Conservation (phyloP, 2,329 filamentous ascomycete genomes). For the Endothia cerciana region DNA sequence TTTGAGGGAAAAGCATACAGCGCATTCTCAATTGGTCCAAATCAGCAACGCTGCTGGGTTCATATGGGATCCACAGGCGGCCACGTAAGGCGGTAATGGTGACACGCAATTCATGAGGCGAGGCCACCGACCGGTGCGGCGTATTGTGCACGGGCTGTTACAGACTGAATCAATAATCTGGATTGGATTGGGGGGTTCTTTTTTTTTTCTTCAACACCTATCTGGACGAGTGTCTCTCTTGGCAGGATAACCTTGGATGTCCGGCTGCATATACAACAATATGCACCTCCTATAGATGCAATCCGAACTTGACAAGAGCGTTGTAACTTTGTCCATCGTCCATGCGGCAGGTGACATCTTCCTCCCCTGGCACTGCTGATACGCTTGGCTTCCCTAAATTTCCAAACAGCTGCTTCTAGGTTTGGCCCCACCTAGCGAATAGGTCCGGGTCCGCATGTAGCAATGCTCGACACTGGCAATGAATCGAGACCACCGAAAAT, state of each 20-base stretch:
- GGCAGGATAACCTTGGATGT: background rate
- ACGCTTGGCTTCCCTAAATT: background rate
- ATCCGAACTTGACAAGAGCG: background rate
- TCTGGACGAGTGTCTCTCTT: background rate
- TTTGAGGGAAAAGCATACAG: background rate
- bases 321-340: background rate
- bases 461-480: conserved; percentile 7
- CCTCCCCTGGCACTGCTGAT: background rate
- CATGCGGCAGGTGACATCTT: background rate
- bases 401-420: background rate
- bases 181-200: too few species aligned
- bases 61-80: background rate
- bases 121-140: background rate
- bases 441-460: background rate
- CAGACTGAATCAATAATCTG: background rate
- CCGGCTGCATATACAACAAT: background rate
- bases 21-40: background rate
- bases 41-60: background rate
- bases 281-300: background rate
- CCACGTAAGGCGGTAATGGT: background rate
- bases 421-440: background rate
- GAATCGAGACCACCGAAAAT: background rate
- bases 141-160: background rate
- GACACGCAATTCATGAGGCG: background rate
- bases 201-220: too few species aligned